These are phyloP conservation scores for Blastobotrys capitulatus DNA, from an alignment of 1,139 yeast genomes.

Conservation along the genomic window DNA sequence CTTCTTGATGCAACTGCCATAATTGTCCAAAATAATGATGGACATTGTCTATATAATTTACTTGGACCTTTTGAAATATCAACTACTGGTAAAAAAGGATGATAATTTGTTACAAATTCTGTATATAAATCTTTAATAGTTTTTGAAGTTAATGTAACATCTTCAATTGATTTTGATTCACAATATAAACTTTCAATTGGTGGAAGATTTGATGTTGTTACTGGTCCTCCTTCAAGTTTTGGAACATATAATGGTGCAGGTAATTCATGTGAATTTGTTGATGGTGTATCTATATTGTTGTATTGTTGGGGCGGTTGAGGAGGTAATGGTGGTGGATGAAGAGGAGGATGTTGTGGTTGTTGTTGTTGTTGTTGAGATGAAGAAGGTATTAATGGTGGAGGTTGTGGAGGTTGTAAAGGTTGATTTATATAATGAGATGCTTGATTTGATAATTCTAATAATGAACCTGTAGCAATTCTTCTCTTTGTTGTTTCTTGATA, in stretches of 20 bases:
- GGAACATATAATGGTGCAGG: slow-evolving; percentile 21
- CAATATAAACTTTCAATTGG: slow-evolving; percentile 35
- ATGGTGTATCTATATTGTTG: background rate
- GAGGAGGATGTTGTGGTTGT: background rate
- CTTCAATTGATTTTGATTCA: slow-evolving; percentile 62
- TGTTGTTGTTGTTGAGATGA: background rate
- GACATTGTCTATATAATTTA: slow-evolving; percentile 67
- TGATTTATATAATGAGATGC: slow-evolving; percentile 4
- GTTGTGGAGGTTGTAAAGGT: background rate
- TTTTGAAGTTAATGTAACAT: slow-evolving; percentile 52
- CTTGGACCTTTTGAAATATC: slow-evolving; percentile 81
- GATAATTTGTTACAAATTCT: slow-evolving; percentile 72
- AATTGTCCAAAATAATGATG: slow-evolving; percentile 90
- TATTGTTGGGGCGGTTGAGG: too few relatives aligned
- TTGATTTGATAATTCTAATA: slow-evolving; percentile 16
- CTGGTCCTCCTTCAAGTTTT: slow-evolving; percentile 4
- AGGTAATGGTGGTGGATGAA: too few relatives aligned
- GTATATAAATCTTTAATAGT: slow-evolving; percentile 59
- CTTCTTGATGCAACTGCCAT: slow-evolving; percentile 77
- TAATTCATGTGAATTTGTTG: slow-evolving; percentile 10
- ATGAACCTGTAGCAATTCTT: slow-evolving; percentile 15
- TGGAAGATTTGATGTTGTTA: slow-evolving; percentile 6
- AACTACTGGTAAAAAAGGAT: slow-evolving; percentile 81
- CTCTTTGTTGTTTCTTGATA: slow-evolving; percentile 21
- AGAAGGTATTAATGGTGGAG: background rate